phyloP scores from a whole-genome alignment of 2,329 filamentous ascomycete species.

The Colletotrichum truncatum region DNA sequence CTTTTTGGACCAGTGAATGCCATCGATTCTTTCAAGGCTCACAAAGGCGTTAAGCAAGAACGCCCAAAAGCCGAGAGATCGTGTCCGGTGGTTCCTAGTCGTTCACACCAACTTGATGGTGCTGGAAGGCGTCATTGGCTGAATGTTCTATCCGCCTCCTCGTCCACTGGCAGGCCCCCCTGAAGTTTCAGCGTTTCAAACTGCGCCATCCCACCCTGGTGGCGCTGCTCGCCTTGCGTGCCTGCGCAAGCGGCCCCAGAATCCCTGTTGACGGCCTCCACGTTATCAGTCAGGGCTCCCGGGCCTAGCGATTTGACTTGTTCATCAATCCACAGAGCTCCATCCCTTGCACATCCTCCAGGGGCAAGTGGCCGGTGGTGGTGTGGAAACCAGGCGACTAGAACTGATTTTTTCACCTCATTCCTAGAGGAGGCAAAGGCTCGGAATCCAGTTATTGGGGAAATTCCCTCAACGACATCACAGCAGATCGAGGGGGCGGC shows the following conservation, averaged over 20 bases:
- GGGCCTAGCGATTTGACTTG: not conserved
- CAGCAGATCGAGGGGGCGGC: not conserved
- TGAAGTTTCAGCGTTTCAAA: constrained; percentile 33
- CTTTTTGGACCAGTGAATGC: constrained; percentile 10
- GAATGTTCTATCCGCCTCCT: constrained; percentile 12
- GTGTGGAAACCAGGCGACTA: constrained; percentile 26
- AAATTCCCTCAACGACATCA: constrained; percentile 1
- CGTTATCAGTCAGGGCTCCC: not conserved
- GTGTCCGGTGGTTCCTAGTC: not conserved
- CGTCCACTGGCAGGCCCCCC: constrained; percentile 21
- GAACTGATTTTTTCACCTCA: not conserved
- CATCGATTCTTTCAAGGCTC: not conserved
- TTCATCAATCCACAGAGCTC: constrained; percentile 8
- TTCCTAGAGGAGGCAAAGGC: constrained; percentile 6
- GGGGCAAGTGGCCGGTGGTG: constrained; percentile 13
- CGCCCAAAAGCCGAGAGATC: constrained; percentile 15
- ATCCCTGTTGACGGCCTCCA: constrained; percentile 1
- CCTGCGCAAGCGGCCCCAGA: constrained; percentile 31
- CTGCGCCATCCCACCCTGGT: constrained; percentile 28
- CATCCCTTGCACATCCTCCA: constrained; percentile 20
- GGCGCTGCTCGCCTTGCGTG: constrained; percentile 25
- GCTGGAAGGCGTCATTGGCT: constrained; percentile 23
- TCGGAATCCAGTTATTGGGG: constrained; percentile 13
- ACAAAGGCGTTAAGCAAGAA: not conserved
- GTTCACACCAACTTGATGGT: not conserved